Conservation (phyloP, 1,139 yeast species). For the Taiozyma onychis region DNA sequence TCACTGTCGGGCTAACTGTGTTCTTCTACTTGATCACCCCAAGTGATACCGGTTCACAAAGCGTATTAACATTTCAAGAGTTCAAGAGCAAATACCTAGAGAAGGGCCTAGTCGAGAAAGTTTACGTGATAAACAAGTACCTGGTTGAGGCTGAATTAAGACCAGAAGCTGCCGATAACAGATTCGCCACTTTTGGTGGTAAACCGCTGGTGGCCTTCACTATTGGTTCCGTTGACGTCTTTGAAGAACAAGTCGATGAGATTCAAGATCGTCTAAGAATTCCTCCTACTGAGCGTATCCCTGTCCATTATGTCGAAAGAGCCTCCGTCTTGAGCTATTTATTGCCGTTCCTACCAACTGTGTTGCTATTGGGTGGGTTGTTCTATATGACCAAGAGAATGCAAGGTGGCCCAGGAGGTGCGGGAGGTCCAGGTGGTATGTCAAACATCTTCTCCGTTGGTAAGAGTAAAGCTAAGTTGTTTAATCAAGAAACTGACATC, state of each 20-base stretch:
- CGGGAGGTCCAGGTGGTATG: constrained; percentile 42
- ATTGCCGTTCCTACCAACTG: constrained; percentile 63
- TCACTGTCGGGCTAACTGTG: constrained; percentile 34
- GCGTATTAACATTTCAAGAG: constrained; percentile 80
- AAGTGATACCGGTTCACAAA: constrained; percentile 25
- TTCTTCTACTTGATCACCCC: constrained; percentile 29
- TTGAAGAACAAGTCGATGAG: constrained; percentile 60
- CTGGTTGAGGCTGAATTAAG: constrained; percentile 76
- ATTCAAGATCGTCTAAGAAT: constrained; percentile 59
- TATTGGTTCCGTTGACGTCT: constrained; percentile 68
- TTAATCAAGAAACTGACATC: constrained; percentile 66
- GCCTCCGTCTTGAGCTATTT: constrained; percentile 52
- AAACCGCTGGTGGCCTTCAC: constrained; percentile 33
- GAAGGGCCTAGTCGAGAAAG: constrained; percentile 72
- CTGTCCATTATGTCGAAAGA: constrained; percentile 57
- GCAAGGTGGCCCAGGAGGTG: constrained; percentile 33
- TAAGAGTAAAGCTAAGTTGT: constrained; percentile 63
- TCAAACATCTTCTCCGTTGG: constrained; percentile 63
- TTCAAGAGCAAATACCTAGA: constrained; percentile 79
- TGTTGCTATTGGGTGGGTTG: constrained; percentile 63
- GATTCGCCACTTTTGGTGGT: constrained; percentile 11
- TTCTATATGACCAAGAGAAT: constrained; percentile 62
- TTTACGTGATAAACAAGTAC: constrained; percentile 70
- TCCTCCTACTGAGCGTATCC: constrained; percentile 55
- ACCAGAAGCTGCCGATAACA: constrained; percentile 39